These are phyloP conservation scores for Alternaria brassicae DNA, from an alignment of 2,329 filamentous ascomycete species.

Conservation along the genomic window DNA sequence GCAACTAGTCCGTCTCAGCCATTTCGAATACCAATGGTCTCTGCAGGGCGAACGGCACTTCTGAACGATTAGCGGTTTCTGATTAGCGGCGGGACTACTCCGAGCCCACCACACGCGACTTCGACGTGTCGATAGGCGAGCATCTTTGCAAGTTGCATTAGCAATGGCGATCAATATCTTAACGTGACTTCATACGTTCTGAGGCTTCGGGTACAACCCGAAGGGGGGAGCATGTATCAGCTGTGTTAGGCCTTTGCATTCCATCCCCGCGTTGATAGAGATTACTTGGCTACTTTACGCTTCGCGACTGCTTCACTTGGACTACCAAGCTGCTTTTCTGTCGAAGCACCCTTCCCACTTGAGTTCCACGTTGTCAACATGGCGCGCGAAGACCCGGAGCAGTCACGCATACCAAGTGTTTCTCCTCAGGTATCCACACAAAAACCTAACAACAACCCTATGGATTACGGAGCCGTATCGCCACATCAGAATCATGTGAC, in stretches of 20 bases:
- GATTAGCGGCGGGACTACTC: conserved; percentile 7
- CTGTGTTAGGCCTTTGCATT: not conserved
- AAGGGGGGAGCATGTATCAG: not conserved
- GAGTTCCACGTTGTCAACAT: conserved; percentile 8
- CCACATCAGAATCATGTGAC: conserved; percentile 21
- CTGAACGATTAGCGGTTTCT: not conserved
- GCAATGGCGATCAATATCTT: conserved; percentile 6
- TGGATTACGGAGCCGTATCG: conserved; percentile 21
- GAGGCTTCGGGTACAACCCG: not conserved
- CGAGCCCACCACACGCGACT: not conserved
- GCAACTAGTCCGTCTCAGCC: not conserved
- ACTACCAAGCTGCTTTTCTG: not conserved
- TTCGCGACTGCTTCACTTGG: conserved; percentile 2
- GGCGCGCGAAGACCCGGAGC: conserved; percentile 11
- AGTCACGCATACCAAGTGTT: not conserved
- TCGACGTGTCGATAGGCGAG: not conserved
- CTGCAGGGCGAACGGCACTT: not conserved
- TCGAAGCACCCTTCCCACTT: not conserved
- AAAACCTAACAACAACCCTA: conserved; percentile 15
- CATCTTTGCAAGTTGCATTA: not conserved
- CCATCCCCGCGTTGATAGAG: not conserved
- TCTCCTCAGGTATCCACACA: conserved; percentile 15
- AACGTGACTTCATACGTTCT: conserved; percentile 1
- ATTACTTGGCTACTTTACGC: conserved; percentile 8
- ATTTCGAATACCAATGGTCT: not conserved